Percentiles rank a stretch among this genome's conserved stretches.
Evolutionary conservation across 148 eudicot genomes (phyloP).

Genomic region (Vaccinium darrowii): DNA sequence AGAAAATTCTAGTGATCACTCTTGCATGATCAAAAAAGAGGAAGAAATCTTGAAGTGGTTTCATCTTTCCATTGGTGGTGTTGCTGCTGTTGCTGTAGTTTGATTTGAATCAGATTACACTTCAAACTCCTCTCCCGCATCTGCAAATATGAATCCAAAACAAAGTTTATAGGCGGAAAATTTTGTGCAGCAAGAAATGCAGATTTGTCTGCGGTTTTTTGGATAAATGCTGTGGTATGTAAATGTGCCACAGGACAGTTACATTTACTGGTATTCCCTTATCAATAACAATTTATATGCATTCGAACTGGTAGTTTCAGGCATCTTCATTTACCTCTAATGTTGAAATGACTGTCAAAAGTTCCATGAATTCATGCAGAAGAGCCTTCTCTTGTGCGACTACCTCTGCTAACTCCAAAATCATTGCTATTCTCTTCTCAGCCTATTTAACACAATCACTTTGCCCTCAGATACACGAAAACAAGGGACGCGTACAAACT

Average conservation of each 20-base stretch:
- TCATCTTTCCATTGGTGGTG: background rate
- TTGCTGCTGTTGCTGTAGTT: slow-evolving; percentile 15
- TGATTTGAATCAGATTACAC: slow-evolving; percentile 34
- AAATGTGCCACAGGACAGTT: too few species aligned
- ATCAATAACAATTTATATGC: background rate
- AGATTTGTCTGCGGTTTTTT: too few species aligned
- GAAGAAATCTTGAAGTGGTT: slow-evolving; percentile 1
- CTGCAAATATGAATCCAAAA: slow-evolving; percentile 18
- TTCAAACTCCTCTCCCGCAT: slow-evolving; percentile 38
- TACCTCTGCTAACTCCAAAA: slow-evolving; percentile 39
- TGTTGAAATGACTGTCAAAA: slow-evolving; percentile 25
- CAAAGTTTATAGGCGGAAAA: background rate
- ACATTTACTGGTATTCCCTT: too few species aligned
- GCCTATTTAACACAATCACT: slow-evolving; percentile 17
- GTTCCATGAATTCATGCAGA: slow-evolving; percentile 45
- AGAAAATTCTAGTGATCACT: background rate
- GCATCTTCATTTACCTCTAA: slow-evolving; percentile 37
- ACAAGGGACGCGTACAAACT: background rate
- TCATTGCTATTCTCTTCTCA: slow-evolving; percentile 18
- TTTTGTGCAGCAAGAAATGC: background rate
- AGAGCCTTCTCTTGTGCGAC: slow-evolving; percentile 42
- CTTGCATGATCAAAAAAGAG: background rate
- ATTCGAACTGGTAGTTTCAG: background rate
- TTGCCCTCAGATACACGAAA: background rate
- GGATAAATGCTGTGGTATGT: too few species aligned